Evolutionary conservation across 805 yeast species (phyloP), one percentile per base, ranked within the genome.

Genomic region (Teunomyces barrocoloradensis): DNA sequence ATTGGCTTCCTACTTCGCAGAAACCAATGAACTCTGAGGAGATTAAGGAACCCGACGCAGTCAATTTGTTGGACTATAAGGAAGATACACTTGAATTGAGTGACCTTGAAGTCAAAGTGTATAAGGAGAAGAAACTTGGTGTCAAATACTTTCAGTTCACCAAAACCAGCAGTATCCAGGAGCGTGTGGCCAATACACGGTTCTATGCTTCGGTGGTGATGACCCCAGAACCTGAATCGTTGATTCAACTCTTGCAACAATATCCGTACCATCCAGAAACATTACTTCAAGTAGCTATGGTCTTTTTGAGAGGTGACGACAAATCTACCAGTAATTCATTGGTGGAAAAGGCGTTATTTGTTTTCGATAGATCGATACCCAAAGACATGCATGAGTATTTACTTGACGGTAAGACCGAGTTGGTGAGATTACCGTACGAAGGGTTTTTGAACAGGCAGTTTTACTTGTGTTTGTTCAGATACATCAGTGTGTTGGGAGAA

Each of bases 221-320:
- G 50, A 79, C 82, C n/a, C 90, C 94, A 0, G 91, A 89, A 59
- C 91, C 87, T 45, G 92, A 89, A 51, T 75, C 85, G 0, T 65
- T 89, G 45, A 77, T 87, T 52, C 71, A 69, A 23, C 65, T 84
- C 39, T 71, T 87, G 17, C 80, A 80, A 45, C 74, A 72, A 55
- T 68, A 71, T 51, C 95, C 95, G 2, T 89, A 89, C 59, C 91
- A 87, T 57, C 80, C 82, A 3, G 89, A 85, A 49, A 83, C 92
- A 0, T 70, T 89, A n/a, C 67, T 89, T 37, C 96, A 89, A 64
- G 87, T 84, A 1, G 85, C 95, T 0, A 78, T 82, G 60, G 85
- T 87, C 18, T 64, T 87, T 41, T 75, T 84, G 27, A 77, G 94
- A 61, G 95, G 96, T 29, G 87, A 86, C 53, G 67, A 73, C 48